A percentile compares a stretch with the other conserved stretches of the same genome.
Conservation (phyloP, 1,284 basidiomycete genomes). For the Amylostereum chailletii region DNA sequence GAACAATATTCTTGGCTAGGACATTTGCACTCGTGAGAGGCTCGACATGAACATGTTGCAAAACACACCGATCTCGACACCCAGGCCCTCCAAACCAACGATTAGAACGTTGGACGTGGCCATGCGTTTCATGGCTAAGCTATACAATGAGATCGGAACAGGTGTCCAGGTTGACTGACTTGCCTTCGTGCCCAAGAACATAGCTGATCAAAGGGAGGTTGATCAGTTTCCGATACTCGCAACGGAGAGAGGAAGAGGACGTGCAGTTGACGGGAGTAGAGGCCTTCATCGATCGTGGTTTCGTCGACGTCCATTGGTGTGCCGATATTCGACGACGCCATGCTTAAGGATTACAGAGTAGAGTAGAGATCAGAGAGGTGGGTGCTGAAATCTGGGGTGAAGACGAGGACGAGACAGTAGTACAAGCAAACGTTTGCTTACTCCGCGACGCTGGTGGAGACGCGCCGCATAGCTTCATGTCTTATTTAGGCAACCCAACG, state of each 20-base stretch:
- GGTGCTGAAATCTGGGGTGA: background rate
- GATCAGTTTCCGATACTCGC: constrained; percentile 15
- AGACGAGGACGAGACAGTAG: no score
- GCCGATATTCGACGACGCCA: constrained; percentile 43
- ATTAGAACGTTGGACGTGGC: constrained; percentile 93
- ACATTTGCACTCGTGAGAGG: constrained; percentile 1
- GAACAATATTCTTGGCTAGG: constrained; percentile 91
- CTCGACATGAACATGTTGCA: background rate
- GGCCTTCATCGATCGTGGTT: constrained; percentile 79
- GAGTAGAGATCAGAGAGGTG: background rate
- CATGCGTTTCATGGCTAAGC: constrained; percentile 97
- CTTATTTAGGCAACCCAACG: no score
- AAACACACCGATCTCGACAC: constrained; percentile 86
- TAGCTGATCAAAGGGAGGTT: constrained; percentile 48
- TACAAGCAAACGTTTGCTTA: no score
- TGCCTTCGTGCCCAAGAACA: constrained; percentile 94
- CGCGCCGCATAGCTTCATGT: no score
- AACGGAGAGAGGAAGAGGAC: constrained; percentile 21
- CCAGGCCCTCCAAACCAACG: constrained; percentile 88
- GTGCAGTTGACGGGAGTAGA: constrained; percentile 95
- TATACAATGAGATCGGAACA: constrained; percentile 3
- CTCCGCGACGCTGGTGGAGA: no score
- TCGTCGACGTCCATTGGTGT: constrained; percentile 79
- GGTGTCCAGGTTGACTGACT: background rate
- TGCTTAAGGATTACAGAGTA: constrained; percentile 18